Evolutionary conservation across 169 alveolate species (phyloP).

Genomic region (Cryptosporidium meleagridis): DNA sequence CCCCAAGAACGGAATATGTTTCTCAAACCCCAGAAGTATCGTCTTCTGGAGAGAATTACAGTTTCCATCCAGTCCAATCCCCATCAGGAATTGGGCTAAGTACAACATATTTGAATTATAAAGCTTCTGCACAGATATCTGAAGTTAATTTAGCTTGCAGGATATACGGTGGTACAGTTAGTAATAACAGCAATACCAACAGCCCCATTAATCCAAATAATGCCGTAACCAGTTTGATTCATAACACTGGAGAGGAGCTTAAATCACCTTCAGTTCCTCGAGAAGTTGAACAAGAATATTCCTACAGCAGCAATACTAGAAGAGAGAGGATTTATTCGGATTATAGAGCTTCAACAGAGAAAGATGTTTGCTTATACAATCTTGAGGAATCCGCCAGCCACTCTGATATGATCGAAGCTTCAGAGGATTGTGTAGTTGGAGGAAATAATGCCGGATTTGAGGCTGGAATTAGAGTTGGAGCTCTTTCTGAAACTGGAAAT

Average conservation of each 20-base stretch:
- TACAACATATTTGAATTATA: neutral
- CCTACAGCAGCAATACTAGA: neutral
- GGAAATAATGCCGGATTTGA: neutral
- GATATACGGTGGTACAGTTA: neutral
- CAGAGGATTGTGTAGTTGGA: neutral
- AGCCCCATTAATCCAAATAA: neutral
- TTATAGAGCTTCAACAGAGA: neutral
- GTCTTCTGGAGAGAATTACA: constrained; percentile 9
- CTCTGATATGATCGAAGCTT: neutral
- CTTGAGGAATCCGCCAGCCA: neutral
- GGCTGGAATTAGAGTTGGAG: neutral
- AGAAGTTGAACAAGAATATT: neutral
- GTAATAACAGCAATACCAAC: neutral
- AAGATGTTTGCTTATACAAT: neutral
- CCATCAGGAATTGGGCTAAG: neutral
- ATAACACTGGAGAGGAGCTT: neutral
- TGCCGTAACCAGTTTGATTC: neutral
- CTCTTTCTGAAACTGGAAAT: neutral
- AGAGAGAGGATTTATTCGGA: neutral
- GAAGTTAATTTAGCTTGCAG: neutral
- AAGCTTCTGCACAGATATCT: neutral
- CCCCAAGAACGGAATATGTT: constrained; percentile 50
- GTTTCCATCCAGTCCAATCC: constrained; percentile 4
- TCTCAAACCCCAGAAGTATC: constrained; percentile 11
- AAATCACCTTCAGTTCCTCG: neutral